These are phyloP conservation scores for Vigna hirtella DNA, from an alignment of 306 rosid genomes.

Conservation along the genomic window DNA sequence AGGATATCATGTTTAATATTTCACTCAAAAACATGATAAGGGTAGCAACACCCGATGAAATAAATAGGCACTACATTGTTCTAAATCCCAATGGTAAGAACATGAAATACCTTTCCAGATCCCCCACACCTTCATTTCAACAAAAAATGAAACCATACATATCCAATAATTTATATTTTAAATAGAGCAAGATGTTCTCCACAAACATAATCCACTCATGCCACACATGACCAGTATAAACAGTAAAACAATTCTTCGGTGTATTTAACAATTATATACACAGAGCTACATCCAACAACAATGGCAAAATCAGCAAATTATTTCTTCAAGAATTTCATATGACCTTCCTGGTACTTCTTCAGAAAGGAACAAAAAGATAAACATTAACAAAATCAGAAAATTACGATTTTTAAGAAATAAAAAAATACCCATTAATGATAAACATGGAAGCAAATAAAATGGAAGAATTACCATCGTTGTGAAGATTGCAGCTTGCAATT, in stretches of 20 bases:
- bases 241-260: no score
- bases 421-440: neutral
- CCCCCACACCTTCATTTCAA: conserved; percentile 24
- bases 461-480: conserved; percentile 31
- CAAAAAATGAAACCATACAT: conserved; percentile 16
- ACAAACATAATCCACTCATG: neutral
- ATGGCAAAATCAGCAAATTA: neutral
- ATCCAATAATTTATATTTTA: neutral
- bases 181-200: neutral
- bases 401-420: neutral
- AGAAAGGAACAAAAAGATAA: neutral
- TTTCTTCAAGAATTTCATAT: neutral
- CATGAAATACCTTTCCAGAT: neutral
- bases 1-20: conserved; percentile 2
- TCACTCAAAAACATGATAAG: conserved; percentile 8
- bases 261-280: neutral
- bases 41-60: neutral
- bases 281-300: neutral
- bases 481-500: conserved; percentile 41
- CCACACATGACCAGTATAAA: neutral
- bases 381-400: conserved; percentile 13
- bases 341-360: neutral
- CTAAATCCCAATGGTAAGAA: neutral
- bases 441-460: conserved; percentile 8
- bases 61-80: neutral